Evolutionary conservation across 2,329 filamentous ascomycete species (phyloP).

Genomic region (Fusarium clavum): DNA sequence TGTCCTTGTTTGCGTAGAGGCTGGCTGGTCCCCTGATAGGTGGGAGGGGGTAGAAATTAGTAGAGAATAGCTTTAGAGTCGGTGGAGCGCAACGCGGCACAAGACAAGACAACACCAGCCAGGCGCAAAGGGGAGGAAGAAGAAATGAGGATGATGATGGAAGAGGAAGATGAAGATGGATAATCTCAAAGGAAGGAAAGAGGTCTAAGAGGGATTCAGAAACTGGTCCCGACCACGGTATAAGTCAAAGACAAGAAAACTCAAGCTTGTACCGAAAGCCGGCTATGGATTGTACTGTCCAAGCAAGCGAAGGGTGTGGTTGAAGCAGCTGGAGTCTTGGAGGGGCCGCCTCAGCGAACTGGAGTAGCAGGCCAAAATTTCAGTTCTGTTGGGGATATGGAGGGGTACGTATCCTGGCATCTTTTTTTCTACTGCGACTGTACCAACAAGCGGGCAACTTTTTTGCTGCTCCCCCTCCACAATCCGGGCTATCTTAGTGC

Average conservation of each 20-base stretch:
- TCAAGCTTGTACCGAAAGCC: slow-evolving; percentile 40
- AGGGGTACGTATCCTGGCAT: slow-evolving; percentile 47
- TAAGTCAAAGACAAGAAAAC: slow-evolving; percentile 48
- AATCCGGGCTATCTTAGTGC: slow-evolving; percentile 43
- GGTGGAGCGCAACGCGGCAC: slow-evolving; percentile 44
- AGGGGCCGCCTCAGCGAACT: slow-evolving; percentile 45
- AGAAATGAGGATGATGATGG: slow-evolving; percentile 32
- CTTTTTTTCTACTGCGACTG: slow-evolving; percentile 27
- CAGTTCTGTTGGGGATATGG: slow-evolving; percentile 59
- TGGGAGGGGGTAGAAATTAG: slow-evolving; percentile 47
- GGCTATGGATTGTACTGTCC: slow-evolving; percentile 28
- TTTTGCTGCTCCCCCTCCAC: slow-evolving; percentile 35
- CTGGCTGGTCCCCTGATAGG: slow-evolving; percentile 46
- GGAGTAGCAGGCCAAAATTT: slow-evolving; percentile 50
- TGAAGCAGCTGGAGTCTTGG: slow-evolving; percentile 44
- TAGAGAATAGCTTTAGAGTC: slow-evolving; percentile 41
- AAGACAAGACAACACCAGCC: slow-evolving; percentile 47
- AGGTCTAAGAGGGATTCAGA: slow-evolving; percentile 43
- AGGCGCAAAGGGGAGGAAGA: slow-evolving; percentile 43
- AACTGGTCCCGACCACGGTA: slow-evolving; percentile 45
- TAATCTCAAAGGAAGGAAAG: slow-evolving; percentile 46
- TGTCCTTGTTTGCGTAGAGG: slow-evolving; percentile 44
- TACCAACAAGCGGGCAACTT: slow-evolving; percentile 35
- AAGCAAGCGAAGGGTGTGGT: slow-evolving; percentile 39
- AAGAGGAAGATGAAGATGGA: slow-evolving; percentile 44